Evolutionary conservation across 2,329 filamentous ascomycete genomes (phyloP), one percentile per base, ranked within the genome.

Genomic region (Apiospora hydei): DNA sequence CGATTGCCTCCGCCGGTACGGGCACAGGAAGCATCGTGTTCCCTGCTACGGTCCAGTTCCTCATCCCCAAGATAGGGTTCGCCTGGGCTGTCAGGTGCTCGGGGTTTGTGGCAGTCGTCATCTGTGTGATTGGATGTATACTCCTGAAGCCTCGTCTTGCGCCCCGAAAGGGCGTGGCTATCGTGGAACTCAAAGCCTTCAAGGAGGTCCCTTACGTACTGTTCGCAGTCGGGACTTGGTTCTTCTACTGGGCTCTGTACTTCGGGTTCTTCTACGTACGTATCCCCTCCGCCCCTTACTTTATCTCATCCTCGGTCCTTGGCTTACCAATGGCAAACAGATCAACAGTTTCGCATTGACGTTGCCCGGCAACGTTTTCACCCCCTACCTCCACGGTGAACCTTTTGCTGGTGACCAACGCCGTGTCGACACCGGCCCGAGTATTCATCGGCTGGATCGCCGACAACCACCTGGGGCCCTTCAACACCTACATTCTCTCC

Each of bases 21-120:
- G 87, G 88, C 1, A 86, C 87, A 0, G 91, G 91, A 0, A 90
- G 90, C 2, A 81, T 93, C 4, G 83, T 93, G 8, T 93, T 91
- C 77, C 91, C 91, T 0, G 85, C 88, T 1, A 83, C 88, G 2
- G 83, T 89, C 6, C 84, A 87, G 77, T 87, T 90, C 70, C 81
- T 93, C 8, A 84, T 92, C 3, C 90, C 90, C 0, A 83, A 81
- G 41, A 81, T 93, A 21, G 91, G 91, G 0, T 93, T 92, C 76
- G 84, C 85, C 1, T 93, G 91, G 90, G 90, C 91, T 0, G 86
- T 92, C 41, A 84, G 91, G 1, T 86, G 87, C 3, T 82, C 90
- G 38, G 90, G 87, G 0, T 89, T 93, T 72, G 85, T 92, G 66
- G 88, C 88, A 43, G 75, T 92, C 10, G 84, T 82, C 11, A 84